Conservation (phyloP, 2,329 filamentous ascomycete genomes). For the Beauveria sp. region DNA sequence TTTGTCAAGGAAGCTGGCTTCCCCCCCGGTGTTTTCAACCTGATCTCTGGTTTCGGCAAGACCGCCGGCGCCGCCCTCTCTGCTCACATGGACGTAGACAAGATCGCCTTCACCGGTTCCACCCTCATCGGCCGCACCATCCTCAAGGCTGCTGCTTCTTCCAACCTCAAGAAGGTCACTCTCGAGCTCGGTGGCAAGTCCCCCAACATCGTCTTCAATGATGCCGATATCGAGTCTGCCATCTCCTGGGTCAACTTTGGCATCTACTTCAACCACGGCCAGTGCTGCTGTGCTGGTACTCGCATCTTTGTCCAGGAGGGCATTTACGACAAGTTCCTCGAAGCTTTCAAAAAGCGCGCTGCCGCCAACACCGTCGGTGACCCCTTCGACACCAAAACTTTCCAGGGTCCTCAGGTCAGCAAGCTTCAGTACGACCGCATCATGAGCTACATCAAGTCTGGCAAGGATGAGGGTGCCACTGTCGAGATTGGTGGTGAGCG, state of each 20-base stretch:
- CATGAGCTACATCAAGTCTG: constrained; percentile 66
- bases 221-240: constrained; percentile 64
- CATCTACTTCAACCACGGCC: constrained; percentile 54
- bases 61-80: constrained; percentile 65
- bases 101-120: constrained; percentile 71
- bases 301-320: constrained; percentile 74
- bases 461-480: constrained; percentile 45
- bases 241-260: constrained; percentile 66
- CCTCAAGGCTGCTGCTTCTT: constrained; percentile 66
- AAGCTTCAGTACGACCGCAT: constrained; percentile 77
- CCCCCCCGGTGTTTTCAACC: constrained; percentile 65
- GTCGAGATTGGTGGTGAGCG: constrained; percentile 42
- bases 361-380: constrained; percentile 66
- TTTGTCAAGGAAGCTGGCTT: constrained; percentile 67
- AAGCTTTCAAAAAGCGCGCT: constrained; percentile 66
- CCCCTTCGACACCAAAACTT: constrained; percentile 66
- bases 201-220: constrained; percentile 67
- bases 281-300: constrained; percentile 63
- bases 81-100: constrained; percentile 68
- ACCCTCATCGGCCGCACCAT: constrained; percentile 62
- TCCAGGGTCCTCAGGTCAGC: constrained; percentile 78
- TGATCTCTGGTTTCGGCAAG: constrained; percentile 67
- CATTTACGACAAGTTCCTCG: constrained; percentile 77
- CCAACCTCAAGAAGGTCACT: constrained; percentile 72
- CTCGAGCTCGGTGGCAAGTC: constrained; percentile 70